Evolutionary conservation across 768 basidiomycete genomes (phyloP).

Genomic region (Termitomyces sp.): DNA sequence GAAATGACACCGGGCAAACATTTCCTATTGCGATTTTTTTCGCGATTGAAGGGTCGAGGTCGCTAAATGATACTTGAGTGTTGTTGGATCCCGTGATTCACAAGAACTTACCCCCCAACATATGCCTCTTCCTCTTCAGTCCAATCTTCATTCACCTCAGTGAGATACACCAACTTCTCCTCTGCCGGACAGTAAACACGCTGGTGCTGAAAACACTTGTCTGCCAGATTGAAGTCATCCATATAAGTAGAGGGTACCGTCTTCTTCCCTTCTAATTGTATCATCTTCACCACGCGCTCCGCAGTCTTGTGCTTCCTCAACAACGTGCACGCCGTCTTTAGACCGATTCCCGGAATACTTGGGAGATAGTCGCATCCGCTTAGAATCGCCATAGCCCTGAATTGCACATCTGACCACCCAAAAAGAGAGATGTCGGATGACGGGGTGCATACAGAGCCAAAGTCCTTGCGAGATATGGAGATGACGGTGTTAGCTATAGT

Average conservation of each 20-base stretch:
- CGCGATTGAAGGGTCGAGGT: conserved; percentile 59
- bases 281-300: conserved; percentile 71
- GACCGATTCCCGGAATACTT: conserved; percentile 84
- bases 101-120: conserved; percentile 55
- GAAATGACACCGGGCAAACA: conserved; percentile 60
- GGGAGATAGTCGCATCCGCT: conserved; percentile 92
- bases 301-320: conserved; percentile 82
- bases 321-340: conserved; percentile 87
- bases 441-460: conserved; percentile 48
- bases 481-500: conserved; percentile 54
- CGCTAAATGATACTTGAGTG: conserved; percentile 32
- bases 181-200: conserved; percentile 78
- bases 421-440: conserved; percentile 62
- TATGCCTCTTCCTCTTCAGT: conserved; percentile 60
- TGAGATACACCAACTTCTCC: conserved; percentile 65
- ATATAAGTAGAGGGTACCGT: conserved; percentile 73
- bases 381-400: conserved; percentile 89
- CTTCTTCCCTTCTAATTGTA: conserved; percentile 82
- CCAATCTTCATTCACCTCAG: conserved; percentile 52
- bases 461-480: conserved; percentile 61
- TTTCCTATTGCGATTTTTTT: conserved; percentile 63
- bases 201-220: conserved; percentile 91
- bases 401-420: conserved; percentile 88
- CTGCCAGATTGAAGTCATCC: conserved; percentile 71
- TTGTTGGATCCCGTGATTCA: neutral